These are phyloP conservation scores for Saxophila tyrrhenica DNA, from an alignment of 495 filamentous ascomycete species.

Conservation along the genomic window DNA sequence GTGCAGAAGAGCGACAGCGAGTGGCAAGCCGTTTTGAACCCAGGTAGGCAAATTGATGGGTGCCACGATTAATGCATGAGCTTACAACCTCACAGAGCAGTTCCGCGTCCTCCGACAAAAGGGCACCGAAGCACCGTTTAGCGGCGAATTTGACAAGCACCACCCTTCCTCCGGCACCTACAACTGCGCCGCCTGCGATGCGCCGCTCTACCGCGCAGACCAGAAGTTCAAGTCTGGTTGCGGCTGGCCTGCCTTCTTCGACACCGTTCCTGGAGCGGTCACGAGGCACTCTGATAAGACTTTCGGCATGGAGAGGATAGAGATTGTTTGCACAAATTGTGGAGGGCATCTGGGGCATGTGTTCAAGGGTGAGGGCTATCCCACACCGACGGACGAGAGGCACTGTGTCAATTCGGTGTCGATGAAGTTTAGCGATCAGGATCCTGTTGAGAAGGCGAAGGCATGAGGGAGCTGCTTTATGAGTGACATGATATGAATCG, in stretches of 20 bases:
- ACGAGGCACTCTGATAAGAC: slow-evolving; percentile 62
- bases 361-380: slow-evolving; percentile 89
- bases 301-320: slow-evolving; percentile 75
- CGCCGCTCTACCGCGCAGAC: slow-evolving; percentile 77
- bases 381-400: slow-evolving; percentile 85
- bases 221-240: slow-evolving; percentile 96
- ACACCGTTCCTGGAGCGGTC: slow-evolving; percentile 49
- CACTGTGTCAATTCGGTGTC: slow-evolving; percentile 96
- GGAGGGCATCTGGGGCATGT: slow-evolving; percentile 95
- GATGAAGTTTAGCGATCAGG: slow-evolving; percentile 51
- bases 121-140: slow-evolving; percentile 71
- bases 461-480: not conserved
- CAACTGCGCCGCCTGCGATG: slow-evolving; percentile 71
- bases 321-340: slow-evolving; percentile 89
- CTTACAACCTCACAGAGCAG: too few species aligned
- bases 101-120: slow-evolving; percentile 85
- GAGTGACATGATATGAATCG: too few species aligned
- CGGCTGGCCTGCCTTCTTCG: slow-evolving; percentile 34
- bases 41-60: slow-evolving; percentile 43
- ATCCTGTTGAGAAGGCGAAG: slow-evolving; percentile 1
- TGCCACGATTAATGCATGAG: not conserved
- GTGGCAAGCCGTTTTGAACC: slow-evolving; percentile 75
- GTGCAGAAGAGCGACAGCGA: slow-evolving; percentile 68
- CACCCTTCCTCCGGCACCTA: slow-evolving; percentile 63
- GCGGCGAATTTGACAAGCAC: slow-evolving; percentile 82